Evolutionary conservation across 2,329 filamentous ascomycete species (phyloP).

Genomic region (Aureobasidium sp.): DNA sequence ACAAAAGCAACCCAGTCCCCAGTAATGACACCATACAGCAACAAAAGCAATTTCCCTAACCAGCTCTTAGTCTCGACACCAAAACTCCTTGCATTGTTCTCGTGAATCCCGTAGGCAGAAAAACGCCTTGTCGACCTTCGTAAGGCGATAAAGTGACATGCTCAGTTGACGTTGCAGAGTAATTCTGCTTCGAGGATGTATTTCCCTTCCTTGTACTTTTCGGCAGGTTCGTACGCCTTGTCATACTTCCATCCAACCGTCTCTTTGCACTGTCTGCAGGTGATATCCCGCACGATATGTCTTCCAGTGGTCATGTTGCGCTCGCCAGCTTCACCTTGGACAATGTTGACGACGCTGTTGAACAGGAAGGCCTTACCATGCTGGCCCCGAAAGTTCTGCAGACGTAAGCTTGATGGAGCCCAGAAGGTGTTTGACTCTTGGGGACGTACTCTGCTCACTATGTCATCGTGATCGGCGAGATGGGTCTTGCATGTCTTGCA

Average conservation of each 20-base stretch:
- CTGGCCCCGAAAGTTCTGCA: slow-evolving; percentile 91
- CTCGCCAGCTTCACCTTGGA: slow-evolving; percentile 75
- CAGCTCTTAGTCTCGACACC: neutral
- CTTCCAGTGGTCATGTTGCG: slow-evolving; percentile 97
- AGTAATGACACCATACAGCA: neutral
- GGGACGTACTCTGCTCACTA: slow-evolving; percentile 74
- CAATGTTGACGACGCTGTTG: slow-evolving; percentile 87
- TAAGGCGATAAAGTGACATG: neutral
- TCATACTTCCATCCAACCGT: slow-evolving; percentile 99
- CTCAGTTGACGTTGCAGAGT: slow-evolving; percentile 63
- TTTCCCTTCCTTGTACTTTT: slow-evolving; percentile 99
- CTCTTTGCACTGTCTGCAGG: slow-evolving; percentile 83
- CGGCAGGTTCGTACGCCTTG: slow-evolving; percentile 81
- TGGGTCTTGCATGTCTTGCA: slow-evolving; percentile 88
- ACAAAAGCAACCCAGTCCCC: neutral
- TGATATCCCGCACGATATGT: slow-evolving; percentile 89
- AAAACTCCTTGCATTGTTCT: slow-evolving; percentile 10
- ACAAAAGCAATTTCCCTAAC: neutral
- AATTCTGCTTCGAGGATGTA: slow-evolving; percentile 92
- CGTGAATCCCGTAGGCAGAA: neutral
- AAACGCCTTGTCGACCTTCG: slow-evolving; percentile 5
- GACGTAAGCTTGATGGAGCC: slow-evolving; percentile 1
- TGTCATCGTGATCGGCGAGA: slow-evolving; percentile 89
- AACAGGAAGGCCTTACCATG: slow-evolving; percentile 98
- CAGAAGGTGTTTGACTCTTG: neutral